Percentiles rank a stretch among this genome's conserved stretches.
phyloP scores from a whole-genome alignment of 169 alveolate genomes.

The Plasmodium inui region DNA sequence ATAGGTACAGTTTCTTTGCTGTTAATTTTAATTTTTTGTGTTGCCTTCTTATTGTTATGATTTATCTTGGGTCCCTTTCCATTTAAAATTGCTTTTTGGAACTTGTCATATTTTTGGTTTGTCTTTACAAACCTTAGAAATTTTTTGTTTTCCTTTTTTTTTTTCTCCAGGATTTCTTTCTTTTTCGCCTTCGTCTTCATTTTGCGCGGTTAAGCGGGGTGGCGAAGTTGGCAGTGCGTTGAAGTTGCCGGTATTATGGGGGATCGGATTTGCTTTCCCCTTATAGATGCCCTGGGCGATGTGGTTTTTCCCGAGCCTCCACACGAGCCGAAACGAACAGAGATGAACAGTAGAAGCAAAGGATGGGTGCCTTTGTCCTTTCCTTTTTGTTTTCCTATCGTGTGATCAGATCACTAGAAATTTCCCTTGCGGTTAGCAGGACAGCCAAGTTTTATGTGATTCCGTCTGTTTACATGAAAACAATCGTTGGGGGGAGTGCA shows the following conservation, averaged over 20 bases:
- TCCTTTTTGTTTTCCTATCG: not conserved
- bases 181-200: slow-evolving; percentile 50
- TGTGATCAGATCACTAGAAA: not conserved
- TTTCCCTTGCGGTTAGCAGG: not conserved
- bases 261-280: not conserved
- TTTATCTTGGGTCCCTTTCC: slow-evolving; percentile 38
- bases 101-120: slow-evolving; percentile 67
- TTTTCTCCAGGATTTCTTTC: slow-evolving; percentile 59
- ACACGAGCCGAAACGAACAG: not conserved
- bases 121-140: slow-evolving; percentile 32
- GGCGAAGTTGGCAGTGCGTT: not conserved
- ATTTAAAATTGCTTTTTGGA: slow-evolving; percentile 63
- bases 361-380: not conserved
- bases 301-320: not conserved
- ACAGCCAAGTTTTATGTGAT: not conserved
- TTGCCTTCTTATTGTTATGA: slow-evolving; percentile 31
- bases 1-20: not conserved
- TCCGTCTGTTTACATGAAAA: not conserved
- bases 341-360: not conserved
- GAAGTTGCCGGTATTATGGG: not conserved
- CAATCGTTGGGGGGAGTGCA: not conserved
- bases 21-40: slow-evolving; percentile 24
- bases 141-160: slow-evolving; percentile 56
- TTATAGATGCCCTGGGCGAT: not conserved
- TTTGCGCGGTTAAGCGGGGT: not conserved